phyloP scores from a whole-genome alignment of 148 eudicot species.

The Amaranthus palmeri region DNA sequence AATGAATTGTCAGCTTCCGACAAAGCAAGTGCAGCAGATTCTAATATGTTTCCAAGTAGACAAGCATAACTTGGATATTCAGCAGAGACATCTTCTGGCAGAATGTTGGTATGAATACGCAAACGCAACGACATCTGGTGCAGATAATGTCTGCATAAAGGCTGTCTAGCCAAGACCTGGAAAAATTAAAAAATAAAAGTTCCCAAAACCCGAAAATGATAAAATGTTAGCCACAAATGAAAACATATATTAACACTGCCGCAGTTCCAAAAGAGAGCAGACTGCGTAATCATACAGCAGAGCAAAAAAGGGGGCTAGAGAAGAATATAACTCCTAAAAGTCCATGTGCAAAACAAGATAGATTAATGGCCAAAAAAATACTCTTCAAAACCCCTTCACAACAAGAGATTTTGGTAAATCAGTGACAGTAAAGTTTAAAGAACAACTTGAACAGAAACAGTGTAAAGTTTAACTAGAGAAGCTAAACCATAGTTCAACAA shows the following conservation, averaged over 20 bases:
- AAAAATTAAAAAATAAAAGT: constrained; percentile 4
- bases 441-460: constrained; percentile 5
- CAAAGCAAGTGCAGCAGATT: constrained; percentile 61
- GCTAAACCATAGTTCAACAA: neutral
- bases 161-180: constrained; percentile 58
- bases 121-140: constrained; percentile 67
- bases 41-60: constrained; percentile 83
- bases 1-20: constrained; percentile 49
- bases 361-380: neutral
- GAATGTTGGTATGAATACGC: constrained; percentile 46
- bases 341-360: neutral
- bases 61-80: constrained; percentile 92
- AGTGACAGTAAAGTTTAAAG: neutral
- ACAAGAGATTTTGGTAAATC: neutral
- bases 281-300: neutral
- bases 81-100: constrained; percentile 61
- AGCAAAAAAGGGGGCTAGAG: neutral
- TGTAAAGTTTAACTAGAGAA: neutral
- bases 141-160: constrained; percentile 58
- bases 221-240: neutral
- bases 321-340: neutral
- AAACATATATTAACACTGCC: neutral
- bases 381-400: neutral
- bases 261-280: neutral
- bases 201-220: neutral